phyloP scores from a whole-genome alignment of 1,139 yeast species.

The Protomyces inouyei region DNA sequence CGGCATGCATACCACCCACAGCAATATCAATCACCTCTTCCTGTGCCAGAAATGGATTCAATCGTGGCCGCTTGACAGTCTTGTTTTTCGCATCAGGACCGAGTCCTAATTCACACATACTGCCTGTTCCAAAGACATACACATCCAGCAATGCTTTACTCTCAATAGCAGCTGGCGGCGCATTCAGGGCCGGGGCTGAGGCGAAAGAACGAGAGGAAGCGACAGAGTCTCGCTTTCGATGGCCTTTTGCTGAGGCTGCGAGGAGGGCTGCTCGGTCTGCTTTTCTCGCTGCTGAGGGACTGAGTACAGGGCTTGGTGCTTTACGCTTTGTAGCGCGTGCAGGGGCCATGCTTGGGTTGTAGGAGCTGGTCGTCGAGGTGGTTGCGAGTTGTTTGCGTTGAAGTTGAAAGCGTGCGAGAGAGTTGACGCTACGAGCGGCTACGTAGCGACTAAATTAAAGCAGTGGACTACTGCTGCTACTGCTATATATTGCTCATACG shows the following conservation, averaged over 20 bases:
- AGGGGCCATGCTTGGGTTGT: not conserved
- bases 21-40: constrained; percentile 76
- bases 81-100: constrained; percentile 85
- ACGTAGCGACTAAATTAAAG: too few species aligned
- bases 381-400: too few species aligned
- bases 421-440: too few species aligned
- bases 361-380: too few species aligned
- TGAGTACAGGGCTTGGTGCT: not conserved
- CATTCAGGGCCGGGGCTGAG: constrained; percentile 7
- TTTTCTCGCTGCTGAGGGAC: not conserved
- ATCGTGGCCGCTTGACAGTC: constrained; percentile 90
- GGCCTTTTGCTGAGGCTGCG: not conserved
- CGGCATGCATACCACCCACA: constrained; percentile 91
- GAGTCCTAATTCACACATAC: constrained; percentile 93
- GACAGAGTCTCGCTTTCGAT: not conserved
- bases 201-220: not conserved
- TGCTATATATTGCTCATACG: too few species aligned
- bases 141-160: constrained; percentile 49
- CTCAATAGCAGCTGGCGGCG: not conserved
- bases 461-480: too few species aligned
- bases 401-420: too few species aligned
- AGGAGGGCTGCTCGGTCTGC: not conserved
- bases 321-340: not conserved
- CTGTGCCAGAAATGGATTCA: constrained; percentile 67
- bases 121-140: constrained; percentile 93